Evolutionary conservation across 257 asterid species (phyloP), one percentile per base, ranked within the genome.

Genomic region (Forsythia viridissima): DNA sequence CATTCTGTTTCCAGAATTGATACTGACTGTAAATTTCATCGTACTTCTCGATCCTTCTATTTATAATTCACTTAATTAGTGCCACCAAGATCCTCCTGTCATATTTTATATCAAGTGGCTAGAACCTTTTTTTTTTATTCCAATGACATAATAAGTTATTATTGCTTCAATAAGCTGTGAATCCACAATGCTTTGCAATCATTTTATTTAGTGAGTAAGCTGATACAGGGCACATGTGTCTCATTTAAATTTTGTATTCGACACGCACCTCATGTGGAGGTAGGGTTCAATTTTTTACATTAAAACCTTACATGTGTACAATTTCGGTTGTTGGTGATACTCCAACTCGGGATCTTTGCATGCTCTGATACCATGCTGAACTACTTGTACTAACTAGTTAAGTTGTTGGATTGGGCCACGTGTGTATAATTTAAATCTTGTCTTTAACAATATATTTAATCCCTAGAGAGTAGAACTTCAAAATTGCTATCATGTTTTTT

Each of bases 21-120:
- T 10, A 70, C 30, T 69, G 15, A 51, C 34, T 51, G 61, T 48
- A 34, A 37, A 36, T 69, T 73, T 79, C 85, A 85, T 81, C 80
- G 76, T 80, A 77, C 85, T 71, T 7, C 41, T 63, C 46, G 15
- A 75, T 44, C 24, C 11, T 39, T 71, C 74, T 38, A 44, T 43
- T 63, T 51, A 52, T 18, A 57, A 57, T 57, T 55, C 30, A 55
- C 34, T 57, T 15, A 52, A 52, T 16, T 20, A 61, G 69, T 61
- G 38, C 39, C 69, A 21, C 69, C 38, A 61, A 61, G 40, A 63
- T 63, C 70, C 70, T 21, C 40, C 70, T 30, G 18, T 21, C 70
- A 63, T 63, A 11, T 30, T 24, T 10, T 24, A 9, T 30, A 21
- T 8, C 3, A 24, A 8, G 40, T 24, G 40, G 70, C 39, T 63